Percentiles rank a stretch among this genome's conserved stretches.
These are phyloP conservation scores for Schizochytrium sp. DNA, from an alignment of 108 stramenopile species.

Conservation along the genomic window DNA sequence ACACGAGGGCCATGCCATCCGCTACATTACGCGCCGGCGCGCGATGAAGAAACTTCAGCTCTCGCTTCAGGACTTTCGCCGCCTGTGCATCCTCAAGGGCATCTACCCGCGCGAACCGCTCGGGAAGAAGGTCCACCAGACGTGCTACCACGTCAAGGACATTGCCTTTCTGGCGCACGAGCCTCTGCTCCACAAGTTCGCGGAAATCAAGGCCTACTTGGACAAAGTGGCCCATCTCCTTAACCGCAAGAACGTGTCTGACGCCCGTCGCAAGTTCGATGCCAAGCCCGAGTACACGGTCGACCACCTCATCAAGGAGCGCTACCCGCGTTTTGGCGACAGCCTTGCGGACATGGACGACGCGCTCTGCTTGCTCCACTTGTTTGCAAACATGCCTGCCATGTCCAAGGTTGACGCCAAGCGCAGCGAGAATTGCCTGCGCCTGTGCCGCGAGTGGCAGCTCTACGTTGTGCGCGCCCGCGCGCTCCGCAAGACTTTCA, in stretches of 20 bases:
- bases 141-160: slow-evolving; percentile 96
- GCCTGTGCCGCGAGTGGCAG: slow-evolving; percentile 80
- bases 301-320: slow-evolving; percentile 89
- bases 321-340: slow-evolving; percentile 95
- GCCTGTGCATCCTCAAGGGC: slow-evolving; percentile 98
- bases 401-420: slow-evolving; percentile 57
- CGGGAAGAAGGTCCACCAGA: slow-evolving; percentile 58
- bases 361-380: slow-evolving; percentile 76
- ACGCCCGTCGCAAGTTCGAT: slow-evolving; percentile 66
- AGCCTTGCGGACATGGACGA: slow-evolving; percentile 92
- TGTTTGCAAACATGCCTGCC: slow-evolving; percentile 81
- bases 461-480: slow-evolving; percentile 73
- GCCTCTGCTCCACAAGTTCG: slow-evolving; percentile 89
- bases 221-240: slow-evolving; percentile 52
- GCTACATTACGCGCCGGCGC: slow-evolving; percentile 82
- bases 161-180: slow-evolving; percentile 88
- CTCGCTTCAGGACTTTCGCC: slow-evolving; percentile 90
- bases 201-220: slow-evolving; percentile 60
- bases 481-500: slow-evolving; percentile 83
- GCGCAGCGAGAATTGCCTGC: slow-evolving; percentile 66
- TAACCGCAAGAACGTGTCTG: slow-evolving; percentile 74
- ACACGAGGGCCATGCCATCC: slow-evolving; percentile 77
- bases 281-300: slow-evolving; percentile 76
- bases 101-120: slow-evolving; percentile 90
- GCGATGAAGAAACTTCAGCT: slow-evolving; percentile 83